Conservation (phyloP, 345 rosid genomes). For the Acer yangbiense region DNA sequence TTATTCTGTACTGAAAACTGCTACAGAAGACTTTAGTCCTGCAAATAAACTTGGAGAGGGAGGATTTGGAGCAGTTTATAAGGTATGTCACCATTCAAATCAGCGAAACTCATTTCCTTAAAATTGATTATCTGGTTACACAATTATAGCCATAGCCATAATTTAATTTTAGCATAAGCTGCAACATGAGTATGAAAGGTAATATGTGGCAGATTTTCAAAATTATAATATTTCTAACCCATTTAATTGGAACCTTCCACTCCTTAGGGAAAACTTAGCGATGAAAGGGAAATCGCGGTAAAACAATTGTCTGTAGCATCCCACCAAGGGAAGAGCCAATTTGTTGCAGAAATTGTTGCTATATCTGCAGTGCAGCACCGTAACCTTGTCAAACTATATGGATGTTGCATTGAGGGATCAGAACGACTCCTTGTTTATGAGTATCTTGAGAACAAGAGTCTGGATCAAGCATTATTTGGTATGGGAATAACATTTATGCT, state of each 20-base stretch:
- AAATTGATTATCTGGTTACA: background rate
- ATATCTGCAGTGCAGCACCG: constrained; percentile 60
- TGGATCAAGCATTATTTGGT: constrained; percentile 73
- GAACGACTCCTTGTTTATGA: constrained; percentile 70
- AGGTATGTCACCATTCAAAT: background rate
- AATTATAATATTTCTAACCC: background rate
- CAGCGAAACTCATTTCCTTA: background rate
- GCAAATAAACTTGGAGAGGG: constrained; percentile 8
- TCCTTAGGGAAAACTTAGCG: constrained; percentile 44
- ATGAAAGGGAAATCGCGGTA: constrained; percentile 69
- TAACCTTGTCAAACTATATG: constrained; percentile 44
- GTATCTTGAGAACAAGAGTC: constrained; percentile 69
- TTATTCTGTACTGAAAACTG: constrained; percentile 14
- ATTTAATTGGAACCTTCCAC: background rate
- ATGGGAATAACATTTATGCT: constrained; percentile 6
- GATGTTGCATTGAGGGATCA: constrained; percentile 42
- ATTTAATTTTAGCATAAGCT: too few relatives aligned
- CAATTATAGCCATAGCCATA: background rate
- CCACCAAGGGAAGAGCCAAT: constrained; percentile 69
- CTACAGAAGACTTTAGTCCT: constrained; percentile 16
- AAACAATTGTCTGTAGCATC: constrained; percentile 71
- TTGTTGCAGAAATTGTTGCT: constrained; percentile 72
- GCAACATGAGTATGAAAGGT: too few relatives aligned
- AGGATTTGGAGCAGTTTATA: background rate
- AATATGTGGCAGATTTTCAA: background rate